Conservation (phyloP, 2,329 filamentous ascomycete species). For the Aspergillus ochraceus region DNA sequence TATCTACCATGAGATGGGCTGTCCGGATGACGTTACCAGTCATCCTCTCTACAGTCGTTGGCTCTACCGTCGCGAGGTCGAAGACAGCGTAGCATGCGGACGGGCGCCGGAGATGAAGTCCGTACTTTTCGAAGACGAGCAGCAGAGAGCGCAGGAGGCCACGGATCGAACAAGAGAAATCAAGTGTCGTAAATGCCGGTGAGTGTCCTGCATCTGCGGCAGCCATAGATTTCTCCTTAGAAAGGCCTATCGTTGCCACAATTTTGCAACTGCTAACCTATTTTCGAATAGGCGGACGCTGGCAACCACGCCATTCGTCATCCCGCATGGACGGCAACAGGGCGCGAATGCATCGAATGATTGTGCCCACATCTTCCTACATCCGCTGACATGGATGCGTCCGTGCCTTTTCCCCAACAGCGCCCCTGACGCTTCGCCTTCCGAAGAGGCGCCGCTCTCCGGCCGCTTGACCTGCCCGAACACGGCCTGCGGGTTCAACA, state of each 20-base stretch:
- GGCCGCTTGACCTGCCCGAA: constrained; percentile 84
- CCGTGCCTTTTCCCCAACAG: constrained; percentile 59
- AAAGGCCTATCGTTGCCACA: background rate
- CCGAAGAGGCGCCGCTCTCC: constrained; percentile 73
- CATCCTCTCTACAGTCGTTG: constrained; percentile 80
- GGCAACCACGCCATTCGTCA: constrained; percentile 67
- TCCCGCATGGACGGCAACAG: constrained; percentile 55
- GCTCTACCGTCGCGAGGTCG: constrained; percentile 66
- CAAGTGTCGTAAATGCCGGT: constrained; percentile 87
- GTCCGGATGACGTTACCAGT: constrained; percentile 66
- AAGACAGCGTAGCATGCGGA: constrained; percentile 68
- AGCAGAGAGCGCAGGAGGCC: constrained; percentile 29
- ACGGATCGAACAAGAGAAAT: constrained; percentile 55
- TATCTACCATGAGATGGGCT: constrained; percentile 85
- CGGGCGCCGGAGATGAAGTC: constrained; percentile 74
- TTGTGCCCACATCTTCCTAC: constrained; percentile 87
- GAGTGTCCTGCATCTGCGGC: constrained; percentile 40
- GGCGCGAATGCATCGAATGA: constrained; percentile 28
- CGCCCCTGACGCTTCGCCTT: constrained; percentile 13
- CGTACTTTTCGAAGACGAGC: constrained; percentile 70
- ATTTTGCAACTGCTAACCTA: constrained; percentile 6
- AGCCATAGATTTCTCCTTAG: constrained; percentile 5
- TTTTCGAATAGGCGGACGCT: constrained; percentile 52
- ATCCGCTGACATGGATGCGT: constrained; percentile 95
- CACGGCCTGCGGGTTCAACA: constrained; percentile 71